These are phyloP conservation scores for Cordia subcordata DNA, from an alignment of 257 asterid genomes.

Conservation along the genomic window DNA sequence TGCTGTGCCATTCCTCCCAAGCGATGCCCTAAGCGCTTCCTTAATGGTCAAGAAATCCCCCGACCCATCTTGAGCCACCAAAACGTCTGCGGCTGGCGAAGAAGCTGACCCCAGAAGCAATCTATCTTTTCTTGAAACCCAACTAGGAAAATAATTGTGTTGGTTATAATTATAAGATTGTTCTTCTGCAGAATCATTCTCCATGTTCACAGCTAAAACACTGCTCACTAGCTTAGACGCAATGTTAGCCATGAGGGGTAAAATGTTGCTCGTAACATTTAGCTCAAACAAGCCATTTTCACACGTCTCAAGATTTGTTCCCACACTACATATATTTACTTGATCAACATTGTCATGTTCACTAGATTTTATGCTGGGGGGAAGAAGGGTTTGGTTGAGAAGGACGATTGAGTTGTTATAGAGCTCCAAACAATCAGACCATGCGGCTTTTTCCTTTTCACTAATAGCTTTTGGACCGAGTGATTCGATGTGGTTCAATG, in stretches of 20 bases:
- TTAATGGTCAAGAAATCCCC: conserved; percentile 37
- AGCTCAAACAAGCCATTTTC: conserved; percentile 59
- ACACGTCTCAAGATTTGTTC: conserved; percentile 68
- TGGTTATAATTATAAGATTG: conserved; percentile 1
- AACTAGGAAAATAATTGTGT: conserved; percentile 21
- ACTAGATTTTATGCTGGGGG: conserved; percentile 35
- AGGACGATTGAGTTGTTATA: conserved; percentile 38
- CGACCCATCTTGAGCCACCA: conserved; percentile 48
- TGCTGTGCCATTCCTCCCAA: conserved; percentile 6
- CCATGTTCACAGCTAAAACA: conserved; percentile 42
- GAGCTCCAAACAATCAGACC: conserved; percentile 64
- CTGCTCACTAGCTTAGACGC: conserved; percentile 57
- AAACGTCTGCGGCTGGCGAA: not conserved
- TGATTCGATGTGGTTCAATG: not conserved
- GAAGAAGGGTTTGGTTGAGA: conserved; percentile 49
- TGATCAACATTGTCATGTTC: conserved; percentile 54
- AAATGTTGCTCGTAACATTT: conserved; percentile 33
- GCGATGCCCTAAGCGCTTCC: conserved; percentile 30
- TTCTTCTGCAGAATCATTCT: conserved; percentile 8
- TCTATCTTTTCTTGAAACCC: conserved; percentile 18
- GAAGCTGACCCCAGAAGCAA: conserved; percentile 20
- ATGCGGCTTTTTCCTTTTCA: conserved; percentile 50
- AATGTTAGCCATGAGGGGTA: conserved; percentile 48
- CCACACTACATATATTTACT: conserved; percentile 68
- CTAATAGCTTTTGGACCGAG: conserved; percentile 1